Evolutionary conservation across 768 basidiomycete species (phyloP).

Genomic region (Leccinum rimulosum): DNA sequence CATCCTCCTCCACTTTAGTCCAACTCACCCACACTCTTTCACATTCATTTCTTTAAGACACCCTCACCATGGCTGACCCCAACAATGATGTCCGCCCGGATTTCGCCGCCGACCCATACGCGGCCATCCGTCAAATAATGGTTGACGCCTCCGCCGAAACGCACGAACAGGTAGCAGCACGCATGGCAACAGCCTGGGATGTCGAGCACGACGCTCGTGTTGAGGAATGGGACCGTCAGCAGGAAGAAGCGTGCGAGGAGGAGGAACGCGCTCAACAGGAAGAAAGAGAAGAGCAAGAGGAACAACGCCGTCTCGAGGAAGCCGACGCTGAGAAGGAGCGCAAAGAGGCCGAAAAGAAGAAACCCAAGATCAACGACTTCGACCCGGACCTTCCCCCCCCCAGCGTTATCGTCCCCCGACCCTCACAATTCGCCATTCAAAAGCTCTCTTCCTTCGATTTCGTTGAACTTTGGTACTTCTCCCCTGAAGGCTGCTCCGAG

Average conservation of each 20-base stretch:
- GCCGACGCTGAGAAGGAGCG: background rate
- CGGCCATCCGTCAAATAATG: too few species aligned
- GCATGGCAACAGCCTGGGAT: too few species aligned
- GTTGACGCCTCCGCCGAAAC: too few species aligned
- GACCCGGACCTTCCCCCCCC: background rate
- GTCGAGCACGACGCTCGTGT: too few species aligned
- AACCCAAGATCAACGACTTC: background rate
- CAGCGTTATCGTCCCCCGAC: background rate
- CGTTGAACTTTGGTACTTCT: background rate
- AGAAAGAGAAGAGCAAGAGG: background rate
- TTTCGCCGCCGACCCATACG: too few species aligned
- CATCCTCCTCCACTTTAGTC: too few species aligned
- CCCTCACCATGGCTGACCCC: too few species aligned
- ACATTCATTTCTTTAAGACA: too few species aligned
- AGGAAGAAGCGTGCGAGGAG: background rate
- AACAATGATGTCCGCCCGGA: too few species aligned
- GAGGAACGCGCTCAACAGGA: background rate
- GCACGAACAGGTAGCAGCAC: too few species aligned
- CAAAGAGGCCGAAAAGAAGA: background rate
- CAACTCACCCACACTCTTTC: too few species aligned
- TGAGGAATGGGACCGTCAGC: background rate
- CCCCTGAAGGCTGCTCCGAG: background rate
- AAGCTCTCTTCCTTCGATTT: background rate
- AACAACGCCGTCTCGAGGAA: background rate
- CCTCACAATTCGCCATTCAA: background rate